phyloP scores from a whole-genome alignment of 73 alveolate species.

The Paramecium sonneborni region DNA sequence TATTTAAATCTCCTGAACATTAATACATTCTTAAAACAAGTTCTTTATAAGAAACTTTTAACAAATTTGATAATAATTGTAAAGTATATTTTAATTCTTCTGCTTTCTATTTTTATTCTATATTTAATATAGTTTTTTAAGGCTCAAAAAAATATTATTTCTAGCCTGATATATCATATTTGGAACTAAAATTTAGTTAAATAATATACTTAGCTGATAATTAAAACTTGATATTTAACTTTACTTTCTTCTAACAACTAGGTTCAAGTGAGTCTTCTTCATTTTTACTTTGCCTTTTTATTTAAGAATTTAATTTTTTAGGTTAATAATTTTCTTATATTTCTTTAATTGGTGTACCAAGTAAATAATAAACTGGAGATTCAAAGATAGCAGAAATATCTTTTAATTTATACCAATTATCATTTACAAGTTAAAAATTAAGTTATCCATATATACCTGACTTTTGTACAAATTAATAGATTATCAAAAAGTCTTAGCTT shows the following conservation, averaged over 20 bases:
- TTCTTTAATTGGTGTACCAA: neutral
- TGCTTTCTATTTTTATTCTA: neutral
- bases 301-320: neutral
- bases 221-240: neutral
- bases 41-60: neutral
- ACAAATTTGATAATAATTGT: neutral
- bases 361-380: neutral
- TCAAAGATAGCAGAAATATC: neutral
- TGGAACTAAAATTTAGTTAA: neutral
- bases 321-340: neutral
- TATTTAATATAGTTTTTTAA: neutral
- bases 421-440: neutral
- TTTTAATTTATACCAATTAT: neutral
- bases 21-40: neutral
- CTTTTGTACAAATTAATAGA: neutral
- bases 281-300: neutral
- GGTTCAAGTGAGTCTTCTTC: neutral
- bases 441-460: neutral
- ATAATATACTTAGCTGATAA: neutral
- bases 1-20: constrained; percentile 37
- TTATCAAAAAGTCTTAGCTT: neutral
- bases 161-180: neutral
- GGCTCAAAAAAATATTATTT: neutral
- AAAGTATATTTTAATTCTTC: constrained; percentile 23
- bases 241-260: neutral